Conservation (phyloP, 345 rosid species). For the Salix brachista region DNA sequence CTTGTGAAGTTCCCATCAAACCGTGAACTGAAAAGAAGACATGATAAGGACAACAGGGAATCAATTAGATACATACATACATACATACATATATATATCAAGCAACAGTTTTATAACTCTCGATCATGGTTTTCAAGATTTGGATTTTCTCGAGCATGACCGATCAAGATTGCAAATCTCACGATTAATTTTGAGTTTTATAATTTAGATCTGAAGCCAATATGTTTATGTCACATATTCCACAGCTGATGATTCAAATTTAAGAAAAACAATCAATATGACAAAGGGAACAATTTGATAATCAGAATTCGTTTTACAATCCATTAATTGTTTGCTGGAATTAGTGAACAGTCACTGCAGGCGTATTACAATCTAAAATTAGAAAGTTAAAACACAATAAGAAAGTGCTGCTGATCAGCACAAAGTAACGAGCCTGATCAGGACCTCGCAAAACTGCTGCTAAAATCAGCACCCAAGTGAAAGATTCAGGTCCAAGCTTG, state of each 20-base stretch:
- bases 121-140: not conserved
- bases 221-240: too few species aligned
- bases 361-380: too few species aligned
- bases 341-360: not conserved
- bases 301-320: not conserved
- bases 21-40: not conserved
- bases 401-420: not conserved
- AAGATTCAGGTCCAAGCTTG: constrained; percentile 33
- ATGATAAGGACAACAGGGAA: not conserved
- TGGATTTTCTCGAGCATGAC: not conserved
- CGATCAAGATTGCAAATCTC: not conserved
- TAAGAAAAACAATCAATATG: not conserved
- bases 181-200: not conserved
- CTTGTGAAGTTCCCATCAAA: not conserved
- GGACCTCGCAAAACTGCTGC: not conserved
- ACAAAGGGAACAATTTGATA: too few species aligned
- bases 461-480: constrained; percentile 23
- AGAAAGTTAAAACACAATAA: not conserved
- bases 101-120: not conserved
- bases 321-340: not conserved
- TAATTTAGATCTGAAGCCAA: too few species aligned
- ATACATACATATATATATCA: too few species aligned
- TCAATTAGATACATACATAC: not conserved
- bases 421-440: not conserved
- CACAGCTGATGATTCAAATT: not conserved